These are phyloP conservation scores for Aspergillus hiratsukae DNA, from an alignment of 2,329 filamentous ascomycete genomes.

Conservation along the genomic window DNA sequence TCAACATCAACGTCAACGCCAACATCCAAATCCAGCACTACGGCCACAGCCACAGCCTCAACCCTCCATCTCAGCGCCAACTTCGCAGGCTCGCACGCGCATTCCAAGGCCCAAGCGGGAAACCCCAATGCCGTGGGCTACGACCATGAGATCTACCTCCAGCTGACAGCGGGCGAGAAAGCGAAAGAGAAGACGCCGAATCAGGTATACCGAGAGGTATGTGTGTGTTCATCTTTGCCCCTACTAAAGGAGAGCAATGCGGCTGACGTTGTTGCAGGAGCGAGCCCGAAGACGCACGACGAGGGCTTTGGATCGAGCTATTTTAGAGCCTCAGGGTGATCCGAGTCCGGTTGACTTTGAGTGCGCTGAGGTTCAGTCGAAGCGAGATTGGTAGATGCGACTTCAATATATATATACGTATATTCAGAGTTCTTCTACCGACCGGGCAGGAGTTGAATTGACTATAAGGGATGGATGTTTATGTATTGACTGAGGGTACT, in stretches of 20 bases:
- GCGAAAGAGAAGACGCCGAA: constrained; percentile 24
- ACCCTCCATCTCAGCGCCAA: constrained; percentile 48
- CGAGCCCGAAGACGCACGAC: constrained; percentile 18
- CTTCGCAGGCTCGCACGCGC: constrained; percentile 13
- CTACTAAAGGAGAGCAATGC: neutral
- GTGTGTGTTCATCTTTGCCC: constrained; percentile 1
- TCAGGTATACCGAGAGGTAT: constrained; percentile 28
- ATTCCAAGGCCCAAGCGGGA: constrained; percentile 4
- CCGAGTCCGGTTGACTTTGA: constrained; percentile 27
- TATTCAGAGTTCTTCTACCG: neutral
- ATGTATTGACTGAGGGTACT: neutral
- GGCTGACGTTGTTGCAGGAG: constrained; percentile 16
- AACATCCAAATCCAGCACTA: neutral
- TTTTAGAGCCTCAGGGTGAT: constrained; percentile 21
- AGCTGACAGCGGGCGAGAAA: constrained; percentile 20
- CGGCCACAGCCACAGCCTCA: constrained; percentile 40
- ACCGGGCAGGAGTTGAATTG: neutral
- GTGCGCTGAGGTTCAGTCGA: constrained; percentile 20
- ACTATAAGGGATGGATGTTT: neutral
- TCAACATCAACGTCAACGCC: neutral
- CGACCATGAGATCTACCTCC: constrained; percentile 29
- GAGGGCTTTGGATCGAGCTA: constrained; percentile 25
- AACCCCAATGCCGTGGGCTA: constrained; percentile 21
- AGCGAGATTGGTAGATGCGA: constrained; percentile 5
- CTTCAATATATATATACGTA: neutral